Base-by-base conservation (phyloP, 306 rosid genomes). In the Prunus kanzakura region DNA sequence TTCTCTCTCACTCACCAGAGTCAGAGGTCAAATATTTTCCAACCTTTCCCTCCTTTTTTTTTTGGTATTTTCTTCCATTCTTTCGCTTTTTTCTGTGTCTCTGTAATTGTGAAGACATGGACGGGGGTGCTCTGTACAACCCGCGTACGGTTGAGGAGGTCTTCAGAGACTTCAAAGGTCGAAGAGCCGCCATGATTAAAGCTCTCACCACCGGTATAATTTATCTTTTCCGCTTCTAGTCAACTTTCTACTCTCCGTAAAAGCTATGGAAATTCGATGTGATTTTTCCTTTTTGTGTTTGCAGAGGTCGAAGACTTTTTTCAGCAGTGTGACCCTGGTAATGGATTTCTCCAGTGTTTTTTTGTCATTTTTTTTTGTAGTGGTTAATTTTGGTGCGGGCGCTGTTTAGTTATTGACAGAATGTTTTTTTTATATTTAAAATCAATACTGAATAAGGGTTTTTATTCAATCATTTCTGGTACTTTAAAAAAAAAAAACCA, bases 321-420 rank as follows among this genome's bases (percentile, higher is more conserved):
- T 71, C 90, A 81, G 80, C 89, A 88, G 86, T 90, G 95, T 69
- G 87, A 88, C 76, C 91, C 92, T 54, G 94, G 94, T 89, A 46
- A 61, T 83, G 20, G 55, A 80, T 76, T 15, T 70, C 72, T 25
- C 41, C 6, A 2, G 15, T 67, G 6, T 25, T 60, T 4, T 74
- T 41, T 61, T 32, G 43, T 38, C 8, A 38, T 12, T 22, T 69
- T 45, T 51, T 41, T 63, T 25, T 1, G 12, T 5, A 4, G 30
- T n/a, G 11, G 52, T 56, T 29, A 19, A 11, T 52, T 57, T 64
- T 15, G 18, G 1, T n/a, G 6, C 38, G 11, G 56, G 23, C 67
- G 58, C 18, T 35, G 46, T 61, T 56, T 18, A 23, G 23, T 55
- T n/a, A 51, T 60, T 38, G 35, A 52, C 55, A 38, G 30, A 25